Base-by-base conservation (phyloP, 257 asterid genomes). In the Solanum etuberosum region DNA sequence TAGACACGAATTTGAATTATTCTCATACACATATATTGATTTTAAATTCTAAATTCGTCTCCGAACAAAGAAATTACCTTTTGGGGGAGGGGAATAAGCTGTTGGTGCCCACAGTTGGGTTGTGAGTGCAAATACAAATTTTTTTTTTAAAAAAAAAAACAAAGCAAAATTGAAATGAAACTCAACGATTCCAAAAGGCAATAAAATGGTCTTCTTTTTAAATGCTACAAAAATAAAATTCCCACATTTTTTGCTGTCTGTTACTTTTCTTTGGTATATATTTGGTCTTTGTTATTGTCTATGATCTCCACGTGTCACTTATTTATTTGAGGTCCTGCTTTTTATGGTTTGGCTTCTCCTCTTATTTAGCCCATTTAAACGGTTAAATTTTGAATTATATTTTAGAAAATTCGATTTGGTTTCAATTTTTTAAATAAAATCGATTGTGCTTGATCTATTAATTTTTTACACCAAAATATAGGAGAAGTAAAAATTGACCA, bases 101-200 rank as follows among this genome's bases (percentile, higher is more conserved):
- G n/a, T n/a, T 78, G 84, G 84, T 78, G 65, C 65, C 84, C 84
- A 78, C 65, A 15, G 84, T 78, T 78, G 84, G 84, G 27, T 78
- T 78, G 7, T 27, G 84, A 78, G 63, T 78, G 10, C 59, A 40
- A 77, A 25, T 43, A 8, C 37, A n/a, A 77, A 21, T 5, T 1
- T n/a, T 38, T 35, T 37, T 37, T 37, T 37, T 0, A 1, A 15
- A 40, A n/a, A 72, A 5, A 27, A 13, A 4, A 35, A 40, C 2
- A 37, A 73, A 37, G 32, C 54, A 74, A 74, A 74, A 25, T 43
- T 8, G 63, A 78, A 78, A 27, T 78, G 18, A 43, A 43, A 78
- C 25, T n/a, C 27, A 43, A 43, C 16, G 40, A 12, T 29, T 72
- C 7, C n/a, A n/a, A 43, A 43, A 42, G 4, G 2, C 40, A 78